phyloP scores from a whole-genome alignment of 768 basidiomycete species.

The Agrocybe chaxingu region DNA sequence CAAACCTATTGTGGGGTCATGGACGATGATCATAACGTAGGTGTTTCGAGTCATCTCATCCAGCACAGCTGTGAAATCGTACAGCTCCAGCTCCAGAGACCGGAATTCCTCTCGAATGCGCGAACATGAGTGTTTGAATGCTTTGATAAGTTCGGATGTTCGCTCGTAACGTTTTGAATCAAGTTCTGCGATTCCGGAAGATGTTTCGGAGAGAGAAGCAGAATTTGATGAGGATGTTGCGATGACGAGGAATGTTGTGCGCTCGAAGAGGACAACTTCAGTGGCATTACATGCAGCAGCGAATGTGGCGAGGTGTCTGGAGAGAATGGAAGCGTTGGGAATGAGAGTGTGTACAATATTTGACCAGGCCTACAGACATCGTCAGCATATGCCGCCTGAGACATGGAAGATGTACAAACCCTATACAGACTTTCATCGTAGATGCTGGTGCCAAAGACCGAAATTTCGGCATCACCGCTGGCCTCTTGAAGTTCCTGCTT shows the following conservation, averaged over 20 bases:
- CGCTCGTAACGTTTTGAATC: slow-evolving; percentile 78
- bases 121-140: slow-evolving; percentile 89
- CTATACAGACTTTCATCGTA: slow-evolving; percentile 97
- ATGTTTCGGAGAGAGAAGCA: slow-evolving; percentile 16
- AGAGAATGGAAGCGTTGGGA: slow-evolving; percentile 89
- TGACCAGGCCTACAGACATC: slow-evolving; percentile 82
- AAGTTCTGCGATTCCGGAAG: slow-evolving; percentile 33
- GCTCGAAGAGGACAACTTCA: slow-evolving; percentile 95
- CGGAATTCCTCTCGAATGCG: slow-evolving; percentile 84
- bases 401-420: slow-evolving; percentile 36
- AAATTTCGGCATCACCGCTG: slow-evolving; percentile 57
- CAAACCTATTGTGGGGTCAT: slow-evolving; percentile 85
- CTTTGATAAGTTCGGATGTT: slow-evolving; percentile 91
- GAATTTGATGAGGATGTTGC: slow-evolving; percentile 61
- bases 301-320: slow-evolving; percentile 82
- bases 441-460: slow-evolving; percentile 91
- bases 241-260: slow-evolving; percentile 97
- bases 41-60: slow-evolving; percentile 94
- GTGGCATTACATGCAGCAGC: slow-evolving; percentile 85
- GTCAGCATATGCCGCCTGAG: slow-evolving; percentile 6
- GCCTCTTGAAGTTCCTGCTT: slow-evolving; percentile 68
- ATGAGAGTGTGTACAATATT: slow-evolving; percentile 95
- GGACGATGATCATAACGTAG: slow-evolving; percentile 86
- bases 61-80: slow-evolving; percentile 84
- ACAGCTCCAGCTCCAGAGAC: slow-evolving; percentile 81